Conservation (phyloP, 176 grass and related monocot species). For the Triticum dicoccoides region DNA sequence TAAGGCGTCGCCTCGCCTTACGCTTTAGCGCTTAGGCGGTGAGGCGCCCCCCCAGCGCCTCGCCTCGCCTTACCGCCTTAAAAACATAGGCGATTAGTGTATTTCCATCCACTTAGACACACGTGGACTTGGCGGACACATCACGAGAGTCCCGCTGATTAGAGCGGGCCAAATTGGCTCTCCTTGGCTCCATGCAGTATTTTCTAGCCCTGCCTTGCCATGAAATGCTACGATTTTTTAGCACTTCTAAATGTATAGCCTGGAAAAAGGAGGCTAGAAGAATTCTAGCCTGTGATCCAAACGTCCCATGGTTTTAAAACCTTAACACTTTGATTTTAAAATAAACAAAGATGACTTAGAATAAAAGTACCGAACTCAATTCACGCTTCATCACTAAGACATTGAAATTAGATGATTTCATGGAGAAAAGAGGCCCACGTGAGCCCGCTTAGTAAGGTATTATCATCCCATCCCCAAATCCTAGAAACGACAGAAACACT, state of each 20-base stretch:
- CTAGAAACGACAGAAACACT: neutral
- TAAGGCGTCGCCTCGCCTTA: no score
- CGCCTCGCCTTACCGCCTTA: no score
- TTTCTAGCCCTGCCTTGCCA: neutral
- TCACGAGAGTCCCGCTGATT: neutral
- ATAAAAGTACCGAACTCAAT: neutral
- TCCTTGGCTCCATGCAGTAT: neutral
- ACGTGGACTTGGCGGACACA: no score
- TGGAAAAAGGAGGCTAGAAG: neutral
- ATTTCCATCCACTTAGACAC: no score
- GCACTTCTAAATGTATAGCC: neutral
- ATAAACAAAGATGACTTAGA: neutral
- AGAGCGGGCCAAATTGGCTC: neutral
- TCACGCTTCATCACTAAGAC: neutral
- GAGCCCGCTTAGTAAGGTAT: neutral
- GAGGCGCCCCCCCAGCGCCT: no score
- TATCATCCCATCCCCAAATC: neutral
- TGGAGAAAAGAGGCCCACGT: neutral
- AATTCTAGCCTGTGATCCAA: neutral
- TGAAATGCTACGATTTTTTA: neutral
- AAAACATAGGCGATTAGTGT: no score
- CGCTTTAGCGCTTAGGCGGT: no score
- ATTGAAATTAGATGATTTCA: slow-evolving; percentile 1
- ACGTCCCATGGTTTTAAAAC: neutral
- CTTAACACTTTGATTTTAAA: neutral